Evolutionary conservation across 1,284 basidiomycete genomes (phyloP).

Genomic region (Volvariella volvacea): DNA sequence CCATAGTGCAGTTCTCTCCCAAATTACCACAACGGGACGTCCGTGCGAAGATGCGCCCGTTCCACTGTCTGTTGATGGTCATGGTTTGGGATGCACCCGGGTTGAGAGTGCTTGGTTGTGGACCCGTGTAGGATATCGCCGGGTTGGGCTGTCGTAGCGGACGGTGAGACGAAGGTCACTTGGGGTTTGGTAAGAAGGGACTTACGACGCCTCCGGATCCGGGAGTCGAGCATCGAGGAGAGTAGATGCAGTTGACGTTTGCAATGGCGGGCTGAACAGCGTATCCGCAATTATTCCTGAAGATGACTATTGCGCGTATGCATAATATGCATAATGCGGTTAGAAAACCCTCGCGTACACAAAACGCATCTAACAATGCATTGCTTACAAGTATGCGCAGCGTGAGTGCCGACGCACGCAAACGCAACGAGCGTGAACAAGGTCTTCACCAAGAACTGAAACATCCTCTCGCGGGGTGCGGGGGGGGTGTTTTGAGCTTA

Average conservation of each 20-base stretch:
- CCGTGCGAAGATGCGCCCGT: constrained; percentile 31
- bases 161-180: neutral
- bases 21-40: constrained; percentile 26
- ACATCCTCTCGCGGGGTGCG: too few species aligned
- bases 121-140: constrained; percentile 26
- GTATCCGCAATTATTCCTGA: constrained; percentile 26
- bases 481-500: too few species aligned
- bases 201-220: constrained; percentile 25
- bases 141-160: constrained; percentile 16
- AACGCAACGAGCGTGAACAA: too few species aligned
- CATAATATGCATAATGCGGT: too few species aligned
- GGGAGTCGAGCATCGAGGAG: constrained; percentile 26
- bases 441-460: too few species aligned
- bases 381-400: too few species aligned
- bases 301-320: constrained; percentile 18
- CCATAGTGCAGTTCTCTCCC: constrained; percentile 30
- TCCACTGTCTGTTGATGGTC: constrained; percentile 28
- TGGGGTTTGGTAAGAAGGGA: neutral
- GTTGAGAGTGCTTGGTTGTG: constrained; percentile 24
- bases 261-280: constrained; percentile 26
- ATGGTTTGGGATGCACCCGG: constrained; percentile 20
- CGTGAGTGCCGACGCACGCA: too few species aligned
- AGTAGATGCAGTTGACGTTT: constrained; percentile 32
- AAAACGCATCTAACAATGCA: too few species aligned
- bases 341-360: too few species aligned